Evolutionary conservation across 495 filamentous ascomycete genomes (phyloP), one percentile per base, ranked within the genome.

Genomic region (Penicillium tannophilum): DNA sequence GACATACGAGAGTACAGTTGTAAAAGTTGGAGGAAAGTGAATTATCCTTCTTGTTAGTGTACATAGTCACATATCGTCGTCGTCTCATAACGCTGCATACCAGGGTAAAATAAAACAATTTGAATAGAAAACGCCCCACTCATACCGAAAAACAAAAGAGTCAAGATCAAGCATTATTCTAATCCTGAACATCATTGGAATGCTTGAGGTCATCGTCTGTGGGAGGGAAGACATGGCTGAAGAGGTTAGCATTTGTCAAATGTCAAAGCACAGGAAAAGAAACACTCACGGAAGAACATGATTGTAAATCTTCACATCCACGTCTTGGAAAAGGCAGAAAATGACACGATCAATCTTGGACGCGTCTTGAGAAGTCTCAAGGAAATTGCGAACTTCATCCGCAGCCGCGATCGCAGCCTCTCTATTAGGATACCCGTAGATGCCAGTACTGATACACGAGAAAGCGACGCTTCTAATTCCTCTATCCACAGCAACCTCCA

Each of bases 371-470:
- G 81, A 72, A 17, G 77, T 69, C 19, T 87, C 84, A 56, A 98
- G 65, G 65, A 91, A 97, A 30, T 77, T 70, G 49, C 87, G 84
- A 17, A 95, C 88, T 11, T 90, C 85, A 35, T 79, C 74, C 52
- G 88, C 71, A 2, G 90, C 94, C 42, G 84, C 78, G 20, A 74
- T 64, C 1, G 91, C 91, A 14, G 93, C 94, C 31, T 86, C 78
- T 3, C 65, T 57, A 64, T 84, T 88, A 4, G 93, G 93, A 68
- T 95, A 98, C 7, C 92, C 91, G 69, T 96, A 98, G 0, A 96
- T 68, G 1, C 94, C 94, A 10, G 93, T 96, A 63, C 91, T 94
- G 50, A 98, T 73, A 35, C 85, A 87, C 24, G 84, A 81, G 65
- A 98, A 98, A 0, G 91, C 94, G 54, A 98, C 84, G 50, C 82